Conservation (phyloP, 148 eudicot genomes). For the Cornus controversa region DNA sequence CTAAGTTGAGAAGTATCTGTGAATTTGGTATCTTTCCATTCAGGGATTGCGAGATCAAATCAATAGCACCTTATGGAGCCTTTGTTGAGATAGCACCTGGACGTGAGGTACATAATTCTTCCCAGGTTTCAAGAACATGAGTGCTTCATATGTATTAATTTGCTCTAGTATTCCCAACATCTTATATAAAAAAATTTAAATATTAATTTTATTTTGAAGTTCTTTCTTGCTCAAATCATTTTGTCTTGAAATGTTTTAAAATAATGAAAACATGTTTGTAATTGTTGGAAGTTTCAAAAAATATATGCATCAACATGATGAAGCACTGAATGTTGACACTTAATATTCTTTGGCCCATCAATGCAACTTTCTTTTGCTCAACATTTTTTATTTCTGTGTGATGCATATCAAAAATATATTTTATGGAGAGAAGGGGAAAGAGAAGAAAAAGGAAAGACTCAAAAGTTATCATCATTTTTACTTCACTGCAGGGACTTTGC, state of each 20-base stretch:
- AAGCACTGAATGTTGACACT: too few relatives aligned
- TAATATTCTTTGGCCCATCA: background rate
- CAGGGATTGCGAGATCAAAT: slow-evolving; percentile 89
- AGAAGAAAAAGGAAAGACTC: too few relatives aligned
- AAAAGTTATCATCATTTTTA: too few relatives aligned
- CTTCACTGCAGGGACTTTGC: slow-evolving; percentile 83
- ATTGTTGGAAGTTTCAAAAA: background rate
- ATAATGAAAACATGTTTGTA: background rate
- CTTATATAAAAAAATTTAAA: background rate
- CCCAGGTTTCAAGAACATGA: background rate
- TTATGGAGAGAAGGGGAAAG: too few relatives aligned
- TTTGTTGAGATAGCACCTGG: slow-evolving; percentile 97
- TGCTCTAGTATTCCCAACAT: background rate
- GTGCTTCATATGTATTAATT: background rate
- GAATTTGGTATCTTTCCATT: slow-evolving; percentile 11
- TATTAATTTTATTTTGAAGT: background rate
- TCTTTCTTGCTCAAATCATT: background rate
- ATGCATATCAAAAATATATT: too few relatives aligned
- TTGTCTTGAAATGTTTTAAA: background rate
- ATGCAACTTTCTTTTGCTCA: background rate
- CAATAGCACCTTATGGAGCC: slow-evolving; percentile 81
- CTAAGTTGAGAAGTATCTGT: background rate
- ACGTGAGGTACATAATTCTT: slow-evolving; percentile 61
- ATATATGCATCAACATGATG: too few relatives aligned
- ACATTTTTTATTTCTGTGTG: too few relatives aligned